Evolutionary conservation across 192 early-diverging fungal genomes (phyloP).

Genomic region (Gryganskiella cystojenkinii): DNA sequence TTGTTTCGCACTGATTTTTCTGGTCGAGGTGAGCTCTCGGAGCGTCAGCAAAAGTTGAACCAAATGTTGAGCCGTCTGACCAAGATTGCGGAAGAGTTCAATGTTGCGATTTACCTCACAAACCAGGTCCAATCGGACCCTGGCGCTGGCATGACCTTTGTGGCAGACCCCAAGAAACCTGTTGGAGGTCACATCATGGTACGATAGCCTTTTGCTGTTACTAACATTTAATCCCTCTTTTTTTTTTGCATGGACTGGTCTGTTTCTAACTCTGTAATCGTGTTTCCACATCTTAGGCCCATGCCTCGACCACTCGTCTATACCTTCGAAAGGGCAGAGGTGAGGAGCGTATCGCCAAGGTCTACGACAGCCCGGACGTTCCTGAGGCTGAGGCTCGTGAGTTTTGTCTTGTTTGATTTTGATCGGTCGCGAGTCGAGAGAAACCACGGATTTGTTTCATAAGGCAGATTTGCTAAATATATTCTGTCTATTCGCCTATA

Average conservation of each 20-base stretch:
- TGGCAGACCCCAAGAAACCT: slow-evolving; percentile 90
- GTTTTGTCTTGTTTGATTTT: slow-evolving; percentile 3
- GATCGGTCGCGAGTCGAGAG: neutral
- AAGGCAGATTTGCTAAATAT: neutral
- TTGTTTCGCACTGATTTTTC: slow-evolving; percentile 85
- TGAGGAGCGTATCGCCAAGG: slow-evolving; percentile 82
- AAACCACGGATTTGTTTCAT: neutral
- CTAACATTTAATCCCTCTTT: neutral
- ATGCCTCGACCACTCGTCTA: slow-evolving; percentile 78
- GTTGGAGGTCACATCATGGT: slow-evolving; percentile 85
- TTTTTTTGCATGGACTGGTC: too few relatives aligned
- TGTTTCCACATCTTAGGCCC: too few relatives aligned
- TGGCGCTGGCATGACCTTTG: slow-evolving; percentile 77
- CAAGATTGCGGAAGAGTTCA: slow-evolving; percentile 87
- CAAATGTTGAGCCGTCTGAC: slow-evolving; percentile 77
- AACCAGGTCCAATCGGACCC: slow-evolving; percentile 76
- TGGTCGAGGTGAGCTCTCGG: slow-evolving; percentile 88
- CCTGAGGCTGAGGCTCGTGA: slow-evolving; percentile 72
- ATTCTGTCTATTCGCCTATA: neutral
- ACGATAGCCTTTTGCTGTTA: neutral
- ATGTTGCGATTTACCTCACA: slow-evolving; percentile 85
- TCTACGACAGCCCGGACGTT: slow-evolving; percentile 87
- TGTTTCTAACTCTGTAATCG: too few relatives aligned
- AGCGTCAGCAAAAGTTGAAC: slow-evolving; percentile 85
- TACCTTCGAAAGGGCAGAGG: slow-evolving; percentile 86